Evolutionary conservation across 768 basidiomycete genomes (phyloP), one percentile per base, ranked within the genome.

Genomic region (Boletus reticulatus): DNA sequence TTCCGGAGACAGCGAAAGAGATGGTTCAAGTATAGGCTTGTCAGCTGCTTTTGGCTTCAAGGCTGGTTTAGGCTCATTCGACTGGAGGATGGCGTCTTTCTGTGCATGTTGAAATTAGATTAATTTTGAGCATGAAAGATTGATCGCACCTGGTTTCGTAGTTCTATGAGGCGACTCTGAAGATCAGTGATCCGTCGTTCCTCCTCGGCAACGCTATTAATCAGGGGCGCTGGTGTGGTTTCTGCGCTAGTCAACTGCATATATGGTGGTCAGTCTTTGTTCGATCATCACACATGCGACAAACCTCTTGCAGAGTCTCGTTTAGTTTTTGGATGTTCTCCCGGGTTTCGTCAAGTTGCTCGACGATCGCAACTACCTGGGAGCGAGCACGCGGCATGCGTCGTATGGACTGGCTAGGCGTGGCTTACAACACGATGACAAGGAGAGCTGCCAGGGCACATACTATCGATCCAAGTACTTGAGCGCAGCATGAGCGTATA

Each of bases 381-480:
- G 77, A 71, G n/a, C 71, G 73, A n/a, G 75, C 77, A 36, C 75
- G 76, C 1, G 80, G 78, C 80, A 81, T 81, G 3, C 71, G 75
- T 44, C 78, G 75, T 53, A 81, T 76, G 10, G 77, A 73, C 47
- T 76, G 72, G 54, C 78, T 79, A 48, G 41, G 43, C 50, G 70
- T 31, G 31, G 70, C 63, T 57, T 76, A 71, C 61, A 74, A 38
- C 78, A 34, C 43, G 53, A 41, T 19, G 45, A 52, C 36, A 36
- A 52, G 36, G 7, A 16, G 44, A 29, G 14, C n/a, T 10, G 19
- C 37, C 5, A 39, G 27, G 7, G 47, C 34, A 76, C 89, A 66
- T 64, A 89, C 89, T 89, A 92, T 67, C 84, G 81, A 66, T 89
- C 85, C 51, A 92, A 76, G 62, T 85, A 90, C 70, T 85, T 89